Evolutionary conservation across 257 asterid genomes (phyloP).

Genomic region (Plantago elongata): DNA sequence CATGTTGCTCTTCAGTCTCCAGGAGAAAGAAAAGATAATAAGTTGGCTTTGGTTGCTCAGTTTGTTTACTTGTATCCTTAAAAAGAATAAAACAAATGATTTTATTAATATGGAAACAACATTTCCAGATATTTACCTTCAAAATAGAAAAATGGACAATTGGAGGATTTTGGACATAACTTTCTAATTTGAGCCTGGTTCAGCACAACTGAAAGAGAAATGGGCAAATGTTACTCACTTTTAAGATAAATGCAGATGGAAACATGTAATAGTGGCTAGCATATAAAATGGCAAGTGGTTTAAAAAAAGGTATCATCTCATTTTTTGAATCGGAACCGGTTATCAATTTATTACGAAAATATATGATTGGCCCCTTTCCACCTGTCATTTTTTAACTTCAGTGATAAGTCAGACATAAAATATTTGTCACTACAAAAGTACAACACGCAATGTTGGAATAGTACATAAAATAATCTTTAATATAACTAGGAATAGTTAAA

Average conservation of each 20-base stretch:
- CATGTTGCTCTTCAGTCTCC: neutral
- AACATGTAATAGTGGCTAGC: too few species aligned
- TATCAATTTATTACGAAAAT: neutral
- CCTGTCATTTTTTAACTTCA: neutral
- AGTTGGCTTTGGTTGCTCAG: neutral
- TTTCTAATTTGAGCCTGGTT: constrained; percentile 1
- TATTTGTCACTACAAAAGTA: neutral
- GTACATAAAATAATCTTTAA: neutral
- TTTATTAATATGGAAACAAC: neutral
- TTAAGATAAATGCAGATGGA: neutral
- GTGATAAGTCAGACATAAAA: neutral
- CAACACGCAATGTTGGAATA: neutral
- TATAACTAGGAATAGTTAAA: too few species aligned
- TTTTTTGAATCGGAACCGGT: too few species aligned
- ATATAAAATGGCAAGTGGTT: too few species aligned
- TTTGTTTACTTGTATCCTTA: neutral
- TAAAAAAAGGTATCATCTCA: too few species aligned
- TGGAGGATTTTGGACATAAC: neutral
- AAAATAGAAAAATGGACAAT: neutral
- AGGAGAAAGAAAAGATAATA: neutral
- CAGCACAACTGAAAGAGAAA: neutral
- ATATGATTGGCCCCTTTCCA: neutral
- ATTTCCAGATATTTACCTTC: neutral
- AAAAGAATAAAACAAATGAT: neutral
- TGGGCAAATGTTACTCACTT: neutral